phyloP scores from a whole-genome alignment of 139 green algal species.

The Tetraselmis chui region DNA sequence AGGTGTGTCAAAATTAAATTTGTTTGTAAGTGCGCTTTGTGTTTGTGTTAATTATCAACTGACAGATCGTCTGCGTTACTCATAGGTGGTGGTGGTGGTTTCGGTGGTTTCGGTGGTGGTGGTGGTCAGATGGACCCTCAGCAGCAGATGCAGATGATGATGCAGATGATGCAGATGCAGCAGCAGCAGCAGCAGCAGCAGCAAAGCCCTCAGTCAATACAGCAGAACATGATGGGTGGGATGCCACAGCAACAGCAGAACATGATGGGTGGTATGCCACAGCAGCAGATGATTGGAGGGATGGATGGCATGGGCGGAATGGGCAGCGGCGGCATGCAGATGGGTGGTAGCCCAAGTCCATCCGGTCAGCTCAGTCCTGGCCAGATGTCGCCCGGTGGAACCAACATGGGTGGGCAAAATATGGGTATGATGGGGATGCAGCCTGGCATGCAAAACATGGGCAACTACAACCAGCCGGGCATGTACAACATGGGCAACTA shows the following conservation, averaged over 20 bases:
- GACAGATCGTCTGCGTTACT: no score
- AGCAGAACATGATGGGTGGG: background rate
- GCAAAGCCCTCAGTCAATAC: background rate
- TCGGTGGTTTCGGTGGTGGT: background rate
- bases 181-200: background rate
- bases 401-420: background rate
- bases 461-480: no score
- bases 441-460: background rate
- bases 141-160: background rate
- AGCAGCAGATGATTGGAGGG: background rate
- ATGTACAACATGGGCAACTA: no score
- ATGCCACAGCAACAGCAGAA: background rate
- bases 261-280: background rate
- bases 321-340: background rate
- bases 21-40: no score
- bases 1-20: no score
- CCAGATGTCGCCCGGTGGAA: background rate
- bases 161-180: background rate
- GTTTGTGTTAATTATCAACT: no score
- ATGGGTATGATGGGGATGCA: background rate
- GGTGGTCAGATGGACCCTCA: background rate
- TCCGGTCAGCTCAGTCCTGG: background rate
- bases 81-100: no score
- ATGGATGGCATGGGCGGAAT: no score
- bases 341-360: background rate